phyloP scores from a whole-genome alignment of 345 rosid genomes.

The Passiflora organensis region DNA sequence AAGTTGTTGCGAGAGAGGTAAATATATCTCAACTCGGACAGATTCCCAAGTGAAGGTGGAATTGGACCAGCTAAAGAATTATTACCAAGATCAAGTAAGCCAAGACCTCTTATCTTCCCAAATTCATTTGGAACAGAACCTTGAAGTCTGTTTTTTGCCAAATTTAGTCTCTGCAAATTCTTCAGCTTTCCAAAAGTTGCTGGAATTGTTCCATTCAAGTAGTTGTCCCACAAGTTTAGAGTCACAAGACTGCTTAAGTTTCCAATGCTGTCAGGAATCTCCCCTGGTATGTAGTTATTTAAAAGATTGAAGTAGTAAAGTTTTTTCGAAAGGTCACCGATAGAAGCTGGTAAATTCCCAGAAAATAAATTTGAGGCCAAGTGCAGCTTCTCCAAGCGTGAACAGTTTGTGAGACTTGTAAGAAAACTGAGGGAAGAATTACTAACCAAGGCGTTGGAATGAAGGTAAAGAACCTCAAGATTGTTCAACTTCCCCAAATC shows the following conservation, averaged over 20 bases:
- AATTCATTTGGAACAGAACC: slow-evolving; percentile 6
- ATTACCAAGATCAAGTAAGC: slow-evolving; percentile 13
- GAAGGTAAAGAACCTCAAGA: slow-evolving; percentile 14
- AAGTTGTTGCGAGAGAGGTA: slow-evolving; percentile 4
- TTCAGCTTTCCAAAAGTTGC: slow-evolving; percentile 8
- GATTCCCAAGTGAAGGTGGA: slow-evolving; percentile 16
- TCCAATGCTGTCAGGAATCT: slow-evolving; percentile 10
- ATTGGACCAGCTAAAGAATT: slow-evolving; percentile 11
- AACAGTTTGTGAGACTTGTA: slow-evolving; percentile 13
- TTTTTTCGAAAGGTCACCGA: slow-evolving; percentile 15
- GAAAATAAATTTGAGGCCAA: slow-evolving; percentile 7
- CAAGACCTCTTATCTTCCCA: slow-evolving; percentile 11
- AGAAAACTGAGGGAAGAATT: slow-evolving; percentile 9
- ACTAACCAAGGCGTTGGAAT: slow-evolving; percentile 6
- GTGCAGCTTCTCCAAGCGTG: slow-evolving; percentile 13
- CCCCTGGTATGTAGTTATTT: slow-evolving; percentile 5
- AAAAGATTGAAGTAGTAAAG: slow-evolving; percentile 13
- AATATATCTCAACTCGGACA: slow-evolving; percentile 15
- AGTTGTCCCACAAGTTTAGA: slow-evolving; percentile 4
- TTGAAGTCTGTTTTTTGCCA: slow-evolving; percentile 11
- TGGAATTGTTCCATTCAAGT: slow-evolving; percentile 5
- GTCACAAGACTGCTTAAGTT: slow-evolving; percentile 12
- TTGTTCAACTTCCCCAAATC: slow-evolving; percentile 15
- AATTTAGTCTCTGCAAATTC: slow-evolving; percentile 8
- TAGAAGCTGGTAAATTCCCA: slow-evolving; percentile 3